A percentile compares a stretch with the other conserved stretches of the same genome.
phyloP scores from a whole-genome alignment of 768 basidiomycete genomes.

The Suillus placidus region DNA sequence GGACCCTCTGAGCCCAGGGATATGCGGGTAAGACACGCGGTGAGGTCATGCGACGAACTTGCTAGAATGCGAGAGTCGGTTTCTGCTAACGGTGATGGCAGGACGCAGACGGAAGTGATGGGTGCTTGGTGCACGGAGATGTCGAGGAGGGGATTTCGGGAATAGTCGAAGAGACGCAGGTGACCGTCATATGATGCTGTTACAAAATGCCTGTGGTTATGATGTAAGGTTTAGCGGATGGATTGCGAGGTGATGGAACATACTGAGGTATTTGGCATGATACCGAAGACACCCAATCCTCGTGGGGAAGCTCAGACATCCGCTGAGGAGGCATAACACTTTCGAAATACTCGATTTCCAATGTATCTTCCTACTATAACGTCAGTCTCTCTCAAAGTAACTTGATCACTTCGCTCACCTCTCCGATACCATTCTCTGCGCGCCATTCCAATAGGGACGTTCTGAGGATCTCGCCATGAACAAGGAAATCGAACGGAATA shows the following conservation, averaged over 20 bases:
- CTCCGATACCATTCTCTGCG: slow-evolving; percentile 65
- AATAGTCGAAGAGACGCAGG: too few relatives aligned
- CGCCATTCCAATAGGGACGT: slow-evolving; percentile 77
- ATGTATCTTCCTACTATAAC: slow-evolving; percentile 48
- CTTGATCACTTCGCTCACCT: slow-evolving; percentile 47
- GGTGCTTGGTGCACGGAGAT: slow-evolving; percentile 44
- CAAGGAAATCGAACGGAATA: slow-evolving; percentile 91
- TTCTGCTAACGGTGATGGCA: slow-evolving; percentile 27
- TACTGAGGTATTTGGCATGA: slow-evolving; percentile 63
- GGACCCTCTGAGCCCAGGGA: too few relatives aligned
- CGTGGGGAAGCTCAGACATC: too few relatives aligned
- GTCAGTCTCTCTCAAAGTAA: slow-evolving; percentile 9
- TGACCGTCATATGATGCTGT: slow-evolving; percentile 63
- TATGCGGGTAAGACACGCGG: slow-evolving; percentile 35
- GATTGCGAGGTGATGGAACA: slow-evolving; percentile 7
- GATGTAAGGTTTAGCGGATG: slow-evolving; percentile 13
- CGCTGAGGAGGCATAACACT: too few relatives aligned
- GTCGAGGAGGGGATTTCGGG: too few relatives aligned
- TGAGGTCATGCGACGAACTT: slow-evolving; percentile 80
- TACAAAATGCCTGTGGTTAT: slow-evolving; percentile 57
- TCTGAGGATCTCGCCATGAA: slow-evolving; percentile 77
- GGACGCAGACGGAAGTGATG: too few relatives aligned
- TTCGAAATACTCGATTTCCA: too few relatives aligned
- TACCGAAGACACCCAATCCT: slow-evolving; percentile 41
- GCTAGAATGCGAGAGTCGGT: slow-evolving; percentile 44